A percentile compares a stretch with the other conserved stretches of the same genome.
Evolutionary conservation across 2,329 filamentous ascomycete species (phyloP).

Genomic region (Talaromyces sp.): DNA sequence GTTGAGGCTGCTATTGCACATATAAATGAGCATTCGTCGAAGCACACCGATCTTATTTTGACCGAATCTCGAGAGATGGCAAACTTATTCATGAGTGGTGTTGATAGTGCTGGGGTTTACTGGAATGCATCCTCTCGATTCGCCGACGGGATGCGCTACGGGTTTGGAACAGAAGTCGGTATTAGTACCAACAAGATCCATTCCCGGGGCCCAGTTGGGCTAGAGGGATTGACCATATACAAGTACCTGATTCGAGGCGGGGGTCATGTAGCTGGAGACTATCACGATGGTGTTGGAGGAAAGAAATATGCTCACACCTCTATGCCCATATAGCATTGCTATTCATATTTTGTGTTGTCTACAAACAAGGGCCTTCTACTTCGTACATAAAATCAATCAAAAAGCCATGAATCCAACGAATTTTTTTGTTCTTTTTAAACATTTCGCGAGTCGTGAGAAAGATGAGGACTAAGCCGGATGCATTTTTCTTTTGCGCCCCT

Average conservation of each 20-base stretch:
- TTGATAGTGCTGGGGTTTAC: constrained; percentile 91
- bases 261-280: constrained; percentile 79
- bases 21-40: constrained; percentile 89
- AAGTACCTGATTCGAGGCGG: constrained; percentile 88
- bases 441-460: constrained; percentile 28
- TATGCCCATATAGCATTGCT: constrained; percentile 36
- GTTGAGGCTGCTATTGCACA: constrained; percentile 76
- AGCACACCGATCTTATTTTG: constrained; percentile 91
- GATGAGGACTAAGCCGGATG: constrained; percentile 32
- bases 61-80: constrained; percentile 70
- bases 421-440: constrained; percentile 26
- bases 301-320: constrained; percentile 60
- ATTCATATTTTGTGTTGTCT: background rate
- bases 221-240: constrained; percentile 95
- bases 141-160: constrained; percentile 94
- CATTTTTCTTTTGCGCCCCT: constrained; percentile 31
- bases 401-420: constrained; percentile 13
- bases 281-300: constrained; percentile 58
- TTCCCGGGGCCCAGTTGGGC: constrained; percentile 84
- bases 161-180: constrained; percentile 96
- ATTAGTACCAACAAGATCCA: constrained; percentile 99
- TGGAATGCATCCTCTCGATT: constrained; percentile 96
- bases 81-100: constrained; percentile 77
- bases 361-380: background rate
- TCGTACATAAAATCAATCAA: background rate